Percentiles rank a stretch among this genome's conserved stretches.
These are phyloP conservation scores for Colletotrichum brevisporum DNA, from an alignment of 2,329 filamentous ascomycete species.

Conservation along the genomic window DNA sequence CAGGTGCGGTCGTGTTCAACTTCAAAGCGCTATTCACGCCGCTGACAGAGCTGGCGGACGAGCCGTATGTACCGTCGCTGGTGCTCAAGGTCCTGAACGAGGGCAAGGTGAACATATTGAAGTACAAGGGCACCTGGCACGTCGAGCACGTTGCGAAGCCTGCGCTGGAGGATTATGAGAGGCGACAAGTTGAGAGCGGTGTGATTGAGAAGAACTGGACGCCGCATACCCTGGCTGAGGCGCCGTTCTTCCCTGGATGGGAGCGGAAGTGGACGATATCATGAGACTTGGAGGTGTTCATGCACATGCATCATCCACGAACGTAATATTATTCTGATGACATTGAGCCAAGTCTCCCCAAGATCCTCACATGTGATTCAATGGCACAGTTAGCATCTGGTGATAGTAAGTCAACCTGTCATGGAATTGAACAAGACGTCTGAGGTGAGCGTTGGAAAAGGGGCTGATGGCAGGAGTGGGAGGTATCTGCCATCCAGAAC, in stretches of 20 bases:
- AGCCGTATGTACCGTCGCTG: constrained; percentile 80
- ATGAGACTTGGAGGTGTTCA: not conserved
- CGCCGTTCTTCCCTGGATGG: constrained; percentile 84
- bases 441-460: no score
- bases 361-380: no score
- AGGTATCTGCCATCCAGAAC: not conserved
- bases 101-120: constrained; percentile 77
- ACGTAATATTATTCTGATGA: not conserved
- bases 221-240: constrained; percentile 78
- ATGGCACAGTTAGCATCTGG: no score
- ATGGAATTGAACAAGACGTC: no score
- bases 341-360: no score
- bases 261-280: constrained; percentile 74
- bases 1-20: constrained; percentile 84
- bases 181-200: constrained; percentile 76
- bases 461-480: not conserved
- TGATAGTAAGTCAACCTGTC: no score
- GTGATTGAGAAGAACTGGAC: constrained; percentile 75
- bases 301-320: no score
- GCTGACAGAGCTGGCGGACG: constrained; percentile 76
- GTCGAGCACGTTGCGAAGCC: constrained; percentile 81
- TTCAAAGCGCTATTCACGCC: constrained; percentile 91
- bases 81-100: constrained; percentile 78
- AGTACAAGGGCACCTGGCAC: constrained; percentile 88
- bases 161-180: constrained; percentile 72